Evolutionary conservation across 108 stramenopile species (phyloP).

Genomic region (Mediolabrus comicus): DNA sequence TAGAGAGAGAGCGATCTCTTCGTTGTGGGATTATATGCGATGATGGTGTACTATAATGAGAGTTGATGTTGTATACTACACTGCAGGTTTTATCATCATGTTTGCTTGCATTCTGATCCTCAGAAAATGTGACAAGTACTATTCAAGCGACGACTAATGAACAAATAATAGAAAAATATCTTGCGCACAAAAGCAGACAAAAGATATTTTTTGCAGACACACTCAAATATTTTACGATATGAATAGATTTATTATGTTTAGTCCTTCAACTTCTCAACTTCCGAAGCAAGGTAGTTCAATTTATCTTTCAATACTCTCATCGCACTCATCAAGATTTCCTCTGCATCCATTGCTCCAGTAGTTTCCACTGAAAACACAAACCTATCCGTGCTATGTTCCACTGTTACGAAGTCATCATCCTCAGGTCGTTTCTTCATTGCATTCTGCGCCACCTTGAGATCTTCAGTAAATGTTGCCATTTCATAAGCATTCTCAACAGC

Average conservation of each 20-base stretch:
- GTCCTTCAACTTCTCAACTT: slow-evolving; percentile 87
- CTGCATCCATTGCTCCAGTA: slow-evolving; percentile 88
- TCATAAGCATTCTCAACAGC: slow-evolving; percentile 82
- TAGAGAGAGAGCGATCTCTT: too few species aligned
- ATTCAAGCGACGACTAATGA: too few species aligned
- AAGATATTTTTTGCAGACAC: background rate
- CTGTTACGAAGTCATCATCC: slow-evolving; percentile 85
- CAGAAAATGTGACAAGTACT: too few species aligned
- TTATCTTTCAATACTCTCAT: slow-evolving; percentile 79
- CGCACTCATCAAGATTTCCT: slow-evolving; percentile 76
- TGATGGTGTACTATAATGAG: too few species aligned
- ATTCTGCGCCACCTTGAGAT: slow-evolving; percentile 65
- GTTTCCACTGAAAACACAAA: slow-evolving; percentile 90
- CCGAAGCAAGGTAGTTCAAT: slow-evolving; percentile 74
- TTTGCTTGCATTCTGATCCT: too few species aligned
- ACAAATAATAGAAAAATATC: too few species aligned
- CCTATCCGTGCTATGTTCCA: slow-evolving; percentile 58
- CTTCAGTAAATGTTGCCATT: slow-evolving; percentile 84
- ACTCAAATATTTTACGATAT: background rate
- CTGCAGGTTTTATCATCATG: too few species aligned
- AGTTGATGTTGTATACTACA: too few species aligned
- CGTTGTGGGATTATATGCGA: too few species aligned
- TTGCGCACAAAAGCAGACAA: too few species aligned
- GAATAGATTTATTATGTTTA: slow-evolving; percentile 1
- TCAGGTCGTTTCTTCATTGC: slow-evolving; percentile 80